Conservation (phyloP, 768 basidiomycete species). For the Tremella mesenterica region DNA sequence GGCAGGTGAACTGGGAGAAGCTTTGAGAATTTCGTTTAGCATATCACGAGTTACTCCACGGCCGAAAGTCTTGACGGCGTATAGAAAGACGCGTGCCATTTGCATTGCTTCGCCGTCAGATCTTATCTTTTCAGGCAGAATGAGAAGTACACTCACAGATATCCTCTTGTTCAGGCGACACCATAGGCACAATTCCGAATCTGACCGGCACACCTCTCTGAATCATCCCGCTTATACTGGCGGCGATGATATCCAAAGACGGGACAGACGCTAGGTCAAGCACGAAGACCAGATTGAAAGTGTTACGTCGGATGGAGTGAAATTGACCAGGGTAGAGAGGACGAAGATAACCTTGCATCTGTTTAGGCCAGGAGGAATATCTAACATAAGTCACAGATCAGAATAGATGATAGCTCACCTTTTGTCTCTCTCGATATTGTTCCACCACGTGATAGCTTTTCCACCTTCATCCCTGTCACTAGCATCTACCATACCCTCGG, state of each 20-base stretch:
- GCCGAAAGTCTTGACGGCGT: conserved; percentile 59
- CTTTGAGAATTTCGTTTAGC: conserved; percentile 33
- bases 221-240: conserved; percentile 62
- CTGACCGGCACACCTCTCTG: conserved; percentile 64
- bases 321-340: conserved; percentile 73
- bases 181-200: conserved; percentile 74
- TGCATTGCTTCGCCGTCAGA: conserved; percentile 50
- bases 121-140: not conserved
- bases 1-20: conserved; percentile 16
- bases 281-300: conserved; percentile 73
- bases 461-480: conserved; percentile 77
- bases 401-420: conserved; percentile 34
- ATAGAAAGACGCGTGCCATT: conserved; percentile 66
- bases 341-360: conserved; percentile 52
- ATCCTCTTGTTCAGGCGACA: conserved; percentile 51
- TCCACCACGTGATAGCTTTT: conserved; percentile 71
- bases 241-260: conserved; percentile 57
- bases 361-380: conserved; percentile 45
- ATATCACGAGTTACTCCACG: conserved; percentile 58
- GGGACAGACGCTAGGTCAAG: conserved; percentile 65
- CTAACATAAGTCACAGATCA: conserved; percentile 10
- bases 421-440: conserved; percentile 76
- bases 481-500: conserved; percentile 79
- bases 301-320: conserved; percentile 62
- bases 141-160: conserved; percentile 11